Base-by-base conservation (phyloP, 169 alveolate genomes). In the Eimeria praecox region DNA sequence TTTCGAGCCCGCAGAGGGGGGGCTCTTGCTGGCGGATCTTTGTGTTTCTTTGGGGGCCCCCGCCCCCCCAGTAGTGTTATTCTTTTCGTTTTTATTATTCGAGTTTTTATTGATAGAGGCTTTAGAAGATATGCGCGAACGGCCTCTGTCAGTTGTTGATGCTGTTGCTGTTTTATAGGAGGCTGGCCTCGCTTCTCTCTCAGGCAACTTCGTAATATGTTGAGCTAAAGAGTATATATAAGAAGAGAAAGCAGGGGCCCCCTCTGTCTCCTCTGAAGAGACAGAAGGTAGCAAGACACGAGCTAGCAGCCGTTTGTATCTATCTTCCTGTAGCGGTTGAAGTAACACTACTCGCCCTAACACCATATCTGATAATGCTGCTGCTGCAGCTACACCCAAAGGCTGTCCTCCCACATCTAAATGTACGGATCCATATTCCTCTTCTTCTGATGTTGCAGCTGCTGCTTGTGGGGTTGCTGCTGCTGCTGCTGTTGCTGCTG, bases 381-480 rank as follows among this genome's bases (percentile, higher is more conserved):
- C 90, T 10, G 90, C 35, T 16, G 90, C 90, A 10, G 90, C 90
- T 12, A 82, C 73, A 27, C 90, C 90, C 30, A 82, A 30, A 4
- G 90, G 90, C 73, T 82, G 90, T 20, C 90, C 90, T 6, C 90
- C 90, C 10, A 49, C 73, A 27, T 82, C 90, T 27, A 82, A 44
- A 22, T 35, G 71, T 10, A 38, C 52, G 8, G 90, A 82, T 6
- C 71, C 90, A 27, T 82, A 82, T 12, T 27, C 2, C 3, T 5
- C 54, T 9, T 40, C 62, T 77, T 16, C 54, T 40, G 46, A 22
- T 40, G n/a, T 62, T 30, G 35, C 87, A 40, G 87, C 87, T 49
- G 90, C 69, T 20, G 27, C 18, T 56, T 18, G 10, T 56, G 66
- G 27, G 8, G 10, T 27, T 56, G 66, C 27, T 14, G n/a, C 66